Conservation (phyloP, 192 early-diverging fungal genomes). For the Rhizophlyctis rosea region DNA sequence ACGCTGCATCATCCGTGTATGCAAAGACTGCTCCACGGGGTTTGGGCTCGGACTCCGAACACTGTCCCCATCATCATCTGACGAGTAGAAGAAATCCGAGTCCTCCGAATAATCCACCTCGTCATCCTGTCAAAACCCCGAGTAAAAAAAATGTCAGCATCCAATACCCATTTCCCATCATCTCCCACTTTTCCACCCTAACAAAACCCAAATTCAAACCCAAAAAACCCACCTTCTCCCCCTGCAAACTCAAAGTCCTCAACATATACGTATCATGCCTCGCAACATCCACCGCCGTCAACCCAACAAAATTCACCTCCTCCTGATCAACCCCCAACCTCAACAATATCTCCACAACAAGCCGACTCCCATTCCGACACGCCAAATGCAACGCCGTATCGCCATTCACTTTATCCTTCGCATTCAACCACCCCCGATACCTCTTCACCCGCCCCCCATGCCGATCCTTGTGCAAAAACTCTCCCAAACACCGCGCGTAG, state of each 20-base stretch:
- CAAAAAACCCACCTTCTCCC: too few relatives aligned
- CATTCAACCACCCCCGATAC: slow-evolving; percentile 18
- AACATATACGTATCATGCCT: slow-evolving; percentile 10
- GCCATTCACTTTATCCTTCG: slow-evolving; percentile 19
- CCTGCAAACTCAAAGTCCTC: too few relatives aligned
- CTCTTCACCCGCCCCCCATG: too few relatives aligned
- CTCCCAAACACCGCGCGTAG: slow-evolving; percentile 10
- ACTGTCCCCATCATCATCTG: slow-evolving; percentile 12
- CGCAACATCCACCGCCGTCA: slow-evolving; percentile 17
- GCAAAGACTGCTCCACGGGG: slow-evolving; percentile 4
- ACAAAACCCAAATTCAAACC: too few relatives aligned
- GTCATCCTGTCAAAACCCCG: too few relatives aligned
- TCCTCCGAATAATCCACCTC: too few relatives aligned
- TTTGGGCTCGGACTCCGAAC: slow-evolving; percentile 13
- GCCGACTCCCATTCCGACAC: slow-evolving; percentile 10
- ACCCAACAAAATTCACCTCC: slow-evolving; percentile 1
- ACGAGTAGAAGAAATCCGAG: too few relatives aligned
- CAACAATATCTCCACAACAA: slow-evolving; percentile 12
- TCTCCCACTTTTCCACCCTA: too few relatives aligned
- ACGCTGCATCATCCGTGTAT: slow-evolving; percentile 13
- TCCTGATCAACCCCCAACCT: slow-evolving; percentile 11
- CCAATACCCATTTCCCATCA: too few relatives aligned
- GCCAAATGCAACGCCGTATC: slow-evolving; percentile 34
- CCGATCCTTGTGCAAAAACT: slow-evolving; percentile 6
- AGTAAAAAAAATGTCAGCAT: too few relatives aligned